phyloP scores from a whole-genome alignment of 331 rosid species.

The Ulmus americana region DNA sequence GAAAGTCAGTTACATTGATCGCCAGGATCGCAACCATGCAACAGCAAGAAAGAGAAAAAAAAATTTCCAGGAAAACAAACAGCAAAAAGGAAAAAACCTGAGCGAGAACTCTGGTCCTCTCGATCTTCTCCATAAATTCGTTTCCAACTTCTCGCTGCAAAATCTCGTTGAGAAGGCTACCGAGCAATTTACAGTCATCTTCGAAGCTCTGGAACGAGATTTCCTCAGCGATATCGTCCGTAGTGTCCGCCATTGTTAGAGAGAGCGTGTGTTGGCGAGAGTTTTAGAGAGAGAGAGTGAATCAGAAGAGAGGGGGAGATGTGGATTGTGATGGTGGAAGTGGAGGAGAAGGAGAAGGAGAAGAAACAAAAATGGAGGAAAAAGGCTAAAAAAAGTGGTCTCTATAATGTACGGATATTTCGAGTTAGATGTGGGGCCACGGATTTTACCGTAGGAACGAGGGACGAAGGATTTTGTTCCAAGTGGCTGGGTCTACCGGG shows the following conservation, averaged over 20 bases:
- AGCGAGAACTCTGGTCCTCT: constrained; percentile 67
- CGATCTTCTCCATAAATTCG: constrained; percentile 53
- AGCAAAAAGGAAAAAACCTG: constrained; percentile 42
- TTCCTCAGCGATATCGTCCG: constrained; percentile 89
- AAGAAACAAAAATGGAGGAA: neutral
- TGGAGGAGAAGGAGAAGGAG: neutral
- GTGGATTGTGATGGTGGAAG: neutral
- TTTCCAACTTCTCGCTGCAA: constrained; percentile 71
- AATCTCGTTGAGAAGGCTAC: constrained; percentile 70
- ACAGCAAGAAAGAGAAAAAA: constrained; percentile 2
- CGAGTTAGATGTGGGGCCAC: constrained; percentile 15
- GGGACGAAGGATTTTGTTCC: constrained; percentile 17
- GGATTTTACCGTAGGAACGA: neutral
- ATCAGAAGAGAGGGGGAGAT: constrained; percentile 1
- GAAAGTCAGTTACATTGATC: neutral
- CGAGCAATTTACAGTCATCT: constrained; percentile 77
- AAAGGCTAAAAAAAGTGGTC: neutral
- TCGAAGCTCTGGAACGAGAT: constrained; percentile 84
- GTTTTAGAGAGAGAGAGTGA: neutral
- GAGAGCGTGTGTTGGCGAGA: neutral
- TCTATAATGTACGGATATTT: constrained; percentile 5
- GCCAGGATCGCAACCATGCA: neutral
- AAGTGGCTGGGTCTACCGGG: constrained; percentile 37
- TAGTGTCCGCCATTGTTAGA: constrained; percentile 69
- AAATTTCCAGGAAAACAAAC: neutral